Percentiles rank a stretch among this genome's conserved stretches.
phyloP scores from a whole-genome alignment of 768 basidiomycete genomes.

The Leccinum truebloodii region DNA sequence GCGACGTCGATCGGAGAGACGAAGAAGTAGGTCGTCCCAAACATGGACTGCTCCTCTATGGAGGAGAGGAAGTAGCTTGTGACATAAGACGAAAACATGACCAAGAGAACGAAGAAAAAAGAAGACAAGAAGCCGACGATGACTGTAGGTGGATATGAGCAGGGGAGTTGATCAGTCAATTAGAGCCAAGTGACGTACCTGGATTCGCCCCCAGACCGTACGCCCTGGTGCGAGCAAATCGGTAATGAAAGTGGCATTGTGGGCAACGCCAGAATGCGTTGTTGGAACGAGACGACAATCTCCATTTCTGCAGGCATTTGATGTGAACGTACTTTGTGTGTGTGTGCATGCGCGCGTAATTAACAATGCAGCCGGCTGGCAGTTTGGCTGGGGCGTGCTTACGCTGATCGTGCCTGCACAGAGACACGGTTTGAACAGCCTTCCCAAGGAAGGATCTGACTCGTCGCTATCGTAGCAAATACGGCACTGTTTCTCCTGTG shows the following conservation, averaged over 20 bases:
- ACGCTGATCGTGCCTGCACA: slow-evolving; percentile 77
- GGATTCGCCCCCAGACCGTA: slow-evolving; percentile 79
- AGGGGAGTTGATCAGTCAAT: slow-evolving; percentile 6
- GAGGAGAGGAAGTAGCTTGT: slow-evolving; percentile 65
- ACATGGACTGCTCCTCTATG: slow-evolving; percentile 54
- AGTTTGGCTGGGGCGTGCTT: slow-evolving; percentile 20
- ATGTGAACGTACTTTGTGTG: slow-evolving; percentile 70
- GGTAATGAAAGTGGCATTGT: slow-evolving; percentile 77
- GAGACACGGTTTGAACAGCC: slow-evolving; percentile 72
- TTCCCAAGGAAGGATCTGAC: slow-evolving; percentile 62
- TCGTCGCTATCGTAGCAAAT: slow-evolving; percentile 77
- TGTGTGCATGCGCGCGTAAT: slow-evolving; percentile 19
- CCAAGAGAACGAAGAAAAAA: slow-evolving; percentile 61
- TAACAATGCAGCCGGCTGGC: slow-evolving; percentile 14
- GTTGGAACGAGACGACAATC: slow-evolving; percentile 58
- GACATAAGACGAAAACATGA: slow-evolving; percentile 68
- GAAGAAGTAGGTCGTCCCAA: slow-evolving; percentile 37
- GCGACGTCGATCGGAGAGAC: slow-evolving; percentile 59
- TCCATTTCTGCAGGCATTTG: slow-evolving; percentile 75
- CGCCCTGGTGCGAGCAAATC: slow-evolving; percentile 69
- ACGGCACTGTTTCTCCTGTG: slow-evolving; percentile 69
- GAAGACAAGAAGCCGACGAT: slow-evolving; percentile 62
- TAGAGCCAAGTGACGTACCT: slow-evolving; percentile 39
- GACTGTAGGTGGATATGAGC: slow-evolving; percentile 42
- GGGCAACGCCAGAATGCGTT: slow-evolving; percentile 79